phyloP scores from a whole-genome alignment of 148 eudicot species.

The Polygonum aviculare region DNA sequence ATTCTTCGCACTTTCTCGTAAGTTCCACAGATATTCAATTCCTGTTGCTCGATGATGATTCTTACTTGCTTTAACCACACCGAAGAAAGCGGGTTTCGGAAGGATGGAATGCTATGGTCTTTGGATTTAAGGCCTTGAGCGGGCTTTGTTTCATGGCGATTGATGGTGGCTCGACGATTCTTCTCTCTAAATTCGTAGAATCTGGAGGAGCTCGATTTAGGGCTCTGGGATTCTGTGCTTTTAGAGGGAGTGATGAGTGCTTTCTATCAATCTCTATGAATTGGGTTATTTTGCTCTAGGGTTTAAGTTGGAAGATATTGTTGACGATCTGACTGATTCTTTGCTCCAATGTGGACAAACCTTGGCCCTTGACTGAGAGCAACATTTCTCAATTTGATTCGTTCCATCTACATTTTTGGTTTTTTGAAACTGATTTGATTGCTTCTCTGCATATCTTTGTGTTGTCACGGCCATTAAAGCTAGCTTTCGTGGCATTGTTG shows the following conservation, averaged over 20 bases:
- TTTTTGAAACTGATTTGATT: too few species aligned
- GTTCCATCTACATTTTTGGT: background rate
- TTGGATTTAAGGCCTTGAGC: background rate
- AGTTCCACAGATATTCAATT: background rate
- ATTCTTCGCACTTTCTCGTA: constrained; percentile 8
- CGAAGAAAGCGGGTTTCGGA: constrained; percentile 4
- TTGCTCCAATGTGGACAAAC: constrained; percentile 7
- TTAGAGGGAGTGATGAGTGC: constrained; percentile 1
- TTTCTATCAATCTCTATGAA: background rate
- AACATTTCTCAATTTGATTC: background rate
- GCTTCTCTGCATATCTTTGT: too few species aligned
- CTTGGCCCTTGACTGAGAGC: constrained; percentile 3
- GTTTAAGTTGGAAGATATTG: background rate
- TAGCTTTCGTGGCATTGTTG: too few species aligned
- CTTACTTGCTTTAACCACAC: constrained; percentile 11
- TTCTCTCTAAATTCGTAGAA: background rate
- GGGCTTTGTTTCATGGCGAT: background rate
- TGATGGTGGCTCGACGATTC: background rate
- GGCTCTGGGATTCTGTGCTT: background rate
- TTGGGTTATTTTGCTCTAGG: background rate
- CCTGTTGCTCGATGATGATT: constrained; percentile 7
- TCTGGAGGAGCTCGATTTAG: background rate
- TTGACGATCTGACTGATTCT: background rate
- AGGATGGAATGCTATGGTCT: background rate
- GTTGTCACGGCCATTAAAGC: too few species aligned